Evolutionary conservation across 441 rosid species (phyloP), one percentile per base, ranked within the genome.

Genomic region (Gossypium schwendimanii): DNA sequence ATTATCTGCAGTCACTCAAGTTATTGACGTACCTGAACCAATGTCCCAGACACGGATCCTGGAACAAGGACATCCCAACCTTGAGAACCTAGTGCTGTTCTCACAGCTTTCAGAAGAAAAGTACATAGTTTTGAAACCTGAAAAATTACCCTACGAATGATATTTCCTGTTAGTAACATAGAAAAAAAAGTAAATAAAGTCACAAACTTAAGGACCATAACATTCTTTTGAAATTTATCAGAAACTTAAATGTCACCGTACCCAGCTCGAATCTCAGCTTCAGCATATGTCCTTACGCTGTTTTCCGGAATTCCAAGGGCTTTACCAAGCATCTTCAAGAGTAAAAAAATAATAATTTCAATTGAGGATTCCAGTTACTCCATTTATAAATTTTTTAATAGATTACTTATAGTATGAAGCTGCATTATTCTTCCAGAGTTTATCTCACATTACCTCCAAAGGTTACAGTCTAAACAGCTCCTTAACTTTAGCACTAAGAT

Each of bases 251-350:
- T 75, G 31, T 50, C 11, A 73, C 69, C 83, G 81, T 86, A 92
- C 99, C 98, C 96, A 74, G 98, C 91, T 59, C 98, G 98, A 77
- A 95, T 95, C 88, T 95, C 99, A 60, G 99, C 99, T 83, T 95
- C 98, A 57, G 99, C 71, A 77, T 86, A 93, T 14, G 98, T 95
- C 87, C 84, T 89, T 54, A 92, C 82, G 75, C 89, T 92, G 76
- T 93, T 90, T 77, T 84, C 91, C 24, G 97, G 95, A 69, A 95
- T 87, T 69, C 98, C 98, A 77, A 95, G 85, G 80, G 98, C 98
- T 72, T 74, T 88, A 70, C 99, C 99, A 33, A 95, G 86, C 24
- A 88, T 81, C 99, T 95, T 88, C 74, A 83, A 82, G 69, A 18
- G 52, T 33, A 72, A 72, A 57, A 59, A 21, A 36, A 1, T 6